Evolutionary conservation across 352 stramenopile species (phyloP).

Genomic region (Paralagenidium karlingii): DNA sequence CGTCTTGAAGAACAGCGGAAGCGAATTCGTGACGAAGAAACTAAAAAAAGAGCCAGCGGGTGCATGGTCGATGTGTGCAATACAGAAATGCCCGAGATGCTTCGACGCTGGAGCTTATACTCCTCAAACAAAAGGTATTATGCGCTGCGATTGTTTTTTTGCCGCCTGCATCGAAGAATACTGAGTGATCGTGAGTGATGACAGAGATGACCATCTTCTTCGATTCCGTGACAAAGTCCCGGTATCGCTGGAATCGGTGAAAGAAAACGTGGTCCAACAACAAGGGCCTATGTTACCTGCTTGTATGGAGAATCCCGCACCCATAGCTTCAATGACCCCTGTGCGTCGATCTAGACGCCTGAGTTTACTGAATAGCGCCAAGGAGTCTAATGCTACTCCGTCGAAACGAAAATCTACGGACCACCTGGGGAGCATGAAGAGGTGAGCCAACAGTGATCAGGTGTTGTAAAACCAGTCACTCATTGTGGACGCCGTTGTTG

Average conservation of each 20-base stretch:
- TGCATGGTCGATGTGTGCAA: slow-evolving; percentile 9
- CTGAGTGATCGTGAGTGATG: neutral
- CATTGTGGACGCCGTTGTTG: neutral
- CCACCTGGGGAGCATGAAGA: slow-evolving; percentile 1
- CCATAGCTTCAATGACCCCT: no score
- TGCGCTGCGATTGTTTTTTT: neutral
- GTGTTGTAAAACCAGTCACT: neutral
- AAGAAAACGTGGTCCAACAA: no score
- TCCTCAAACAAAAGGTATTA: slow-evolving; percentile 3
- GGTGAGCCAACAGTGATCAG: neutral
- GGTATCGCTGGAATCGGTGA: no score
- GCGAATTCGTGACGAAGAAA: neutral
- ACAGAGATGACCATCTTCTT: no score
- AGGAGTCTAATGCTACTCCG: slow-evolving; percentile 4
- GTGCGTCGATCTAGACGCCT: slow-evolving; percentile 13
- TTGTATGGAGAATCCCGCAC: no score
- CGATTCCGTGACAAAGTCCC: no score
- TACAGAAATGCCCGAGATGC: slow-evolving; percentile 23
- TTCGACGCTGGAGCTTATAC: slow-evolving; percentile 58
- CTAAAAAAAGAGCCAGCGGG: slow-evolving; percentile 15
- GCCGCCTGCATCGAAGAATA: neutral
- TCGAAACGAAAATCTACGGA: slow-evolving; percentile 1
- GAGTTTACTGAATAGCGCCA: slow-evolving; percentile 10
- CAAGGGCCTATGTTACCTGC: no score
- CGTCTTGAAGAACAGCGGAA: slow-evolving; percentile 35